Conservation (phyloP, 192 early-diverging fungal species). For the Hyaloraphidium curvatum region DNA sequence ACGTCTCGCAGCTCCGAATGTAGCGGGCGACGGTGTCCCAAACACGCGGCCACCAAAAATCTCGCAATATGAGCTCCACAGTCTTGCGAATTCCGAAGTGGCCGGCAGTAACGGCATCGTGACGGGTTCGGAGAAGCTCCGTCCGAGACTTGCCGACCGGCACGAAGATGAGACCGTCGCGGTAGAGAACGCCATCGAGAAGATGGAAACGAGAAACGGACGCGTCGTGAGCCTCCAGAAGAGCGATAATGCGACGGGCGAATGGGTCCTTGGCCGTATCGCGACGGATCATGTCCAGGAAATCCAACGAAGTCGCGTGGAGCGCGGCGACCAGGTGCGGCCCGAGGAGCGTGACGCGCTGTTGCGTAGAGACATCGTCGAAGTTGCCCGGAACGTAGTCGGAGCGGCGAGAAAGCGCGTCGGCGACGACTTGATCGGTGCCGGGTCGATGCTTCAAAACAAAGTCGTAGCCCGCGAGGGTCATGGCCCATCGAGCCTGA, state of each 20-base stretch:
- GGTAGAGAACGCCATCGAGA: too few relatives aligned
- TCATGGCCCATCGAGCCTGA: constrained; percentile 15
- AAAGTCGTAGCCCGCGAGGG: constrained; percentile 10
- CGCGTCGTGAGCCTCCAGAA: too few relatives aligned
- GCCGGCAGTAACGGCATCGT: constrained; percentile 12
- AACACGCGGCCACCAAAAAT: constrained; percentile 16
- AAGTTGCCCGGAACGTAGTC: too few relatives aligned
- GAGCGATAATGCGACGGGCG: too few relatives aligned
- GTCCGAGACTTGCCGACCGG: background rate
- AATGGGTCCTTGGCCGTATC: too few relatives aligned
- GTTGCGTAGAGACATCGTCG: too few relatives aligned
- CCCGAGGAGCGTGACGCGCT: too few relatives aligned
- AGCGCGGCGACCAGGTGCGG: too few relatives aligned
- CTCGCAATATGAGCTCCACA: constrained; percentile 10
- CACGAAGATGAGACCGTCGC: too few relatives aligned
- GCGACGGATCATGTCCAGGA: too few relatives aligned
- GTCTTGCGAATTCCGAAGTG: constrained; percentile 19
- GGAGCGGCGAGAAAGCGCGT: constrained; percentile 18
- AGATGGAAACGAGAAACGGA: too few relatives aligned
- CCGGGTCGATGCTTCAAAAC: constrained; percentile 13
- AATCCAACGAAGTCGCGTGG: too few relatives aligned
- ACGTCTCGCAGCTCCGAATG: constrained; percentile 13
- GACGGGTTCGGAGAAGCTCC: constrained; percentile 8
- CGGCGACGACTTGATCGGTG: constrained; percentile 7
- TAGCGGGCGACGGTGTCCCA: constrained; percentile 11